phyloP scores from a whole-genome alignment of 352 stramenopile species.

The Thalassiosira mediterranea region DNA sequence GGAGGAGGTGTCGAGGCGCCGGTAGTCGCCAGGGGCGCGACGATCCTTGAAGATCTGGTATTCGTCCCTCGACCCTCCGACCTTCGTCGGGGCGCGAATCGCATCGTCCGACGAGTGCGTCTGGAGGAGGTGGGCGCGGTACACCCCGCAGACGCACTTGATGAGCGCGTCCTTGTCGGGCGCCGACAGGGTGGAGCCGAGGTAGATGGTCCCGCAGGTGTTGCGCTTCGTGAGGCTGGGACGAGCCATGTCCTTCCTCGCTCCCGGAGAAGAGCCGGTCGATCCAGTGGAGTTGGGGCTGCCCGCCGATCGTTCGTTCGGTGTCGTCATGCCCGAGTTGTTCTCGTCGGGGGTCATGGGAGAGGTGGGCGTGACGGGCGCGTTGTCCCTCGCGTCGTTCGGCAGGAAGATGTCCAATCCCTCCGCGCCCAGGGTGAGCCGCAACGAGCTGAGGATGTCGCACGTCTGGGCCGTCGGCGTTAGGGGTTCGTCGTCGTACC shows the following conservation, averaged over 20 bases:
- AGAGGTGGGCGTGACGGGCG: conserved; percentile 4
- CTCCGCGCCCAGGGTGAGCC: conserved; percentile 34
- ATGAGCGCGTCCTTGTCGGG: conserved; percentile 96
- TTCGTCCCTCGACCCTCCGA: conserved; percentile 22
- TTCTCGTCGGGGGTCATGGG: no score
- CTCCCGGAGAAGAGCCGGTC: neutral
- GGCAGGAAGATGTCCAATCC: conserved; percentile 22
- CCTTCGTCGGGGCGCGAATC: conserved; percentile 33
- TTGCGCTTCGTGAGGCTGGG: conserved; percentile 80
- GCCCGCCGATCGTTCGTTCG: conserved; percentile 5
- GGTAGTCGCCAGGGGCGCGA: conserved; percentile 31
- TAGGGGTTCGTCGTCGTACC: conserved; percentile 2
- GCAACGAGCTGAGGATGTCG: conserved; percentile 34
- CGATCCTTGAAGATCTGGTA: conserved; percentile 21
- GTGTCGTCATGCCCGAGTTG: no score
- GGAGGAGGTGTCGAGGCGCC: conserved; percentile 25
- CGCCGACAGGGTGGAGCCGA: conserved; percentile 93
- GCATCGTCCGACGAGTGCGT: conserved; percentile 78
- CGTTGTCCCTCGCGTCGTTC: neutral
- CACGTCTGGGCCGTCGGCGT: conserved; percentile 29
- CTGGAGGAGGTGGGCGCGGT: conserved; percentile 94
- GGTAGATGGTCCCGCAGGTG: conserved; percentile 94
- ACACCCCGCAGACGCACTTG: conserved; percentile 93
- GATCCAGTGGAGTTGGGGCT: conserved; percentile 14
- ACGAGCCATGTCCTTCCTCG: conserved; percentile 12